phyloP scores from a whole-genome alignment of 2,329 filamentous ascomycete genomes.

The Didymella keratinophila region DNA sequence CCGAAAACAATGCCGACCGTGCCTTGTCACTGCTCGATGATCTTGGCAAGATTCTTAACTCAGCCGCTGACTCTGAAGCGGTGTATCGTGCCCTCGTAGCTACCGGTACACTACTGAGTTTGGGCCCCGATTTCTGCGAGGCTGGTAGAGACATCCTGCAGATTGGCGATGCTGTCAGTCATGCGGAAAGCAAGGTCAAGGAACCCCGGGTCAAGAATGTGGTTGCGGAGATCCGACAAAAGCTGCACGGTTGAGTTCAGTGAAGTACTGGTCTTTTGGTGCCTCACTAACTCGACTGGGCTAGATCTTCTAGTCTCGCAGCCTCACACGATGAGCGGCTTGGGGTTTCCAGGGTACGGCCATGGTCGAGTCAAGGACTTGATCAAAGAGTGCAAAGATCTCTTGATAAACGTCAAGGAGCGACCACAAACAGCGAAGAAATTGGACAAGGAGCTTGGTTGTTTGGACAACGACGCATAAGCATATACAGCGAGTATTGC shows the following conservation, averaged over 20 bases:
- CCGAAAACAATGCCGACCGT: constrained; percentile 58
- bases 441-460: not conserved
- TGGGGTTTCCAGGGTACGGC: not conserved
- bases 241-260: constrained; percentile 45
- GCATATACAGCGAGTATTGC: constrained; percentile 15
- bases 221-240: constrained; percentile 65
- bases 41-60: constrained; percentile 68
- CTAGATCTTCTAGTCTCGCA: not conserved
- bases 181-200: constrained; percentile 61
- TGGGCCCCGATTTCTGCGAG: constrained; percentile 67
- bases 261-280: not conserved
- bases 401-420: not conserved
- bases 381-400: not conserved
- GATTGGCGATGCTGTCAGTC: constrained; percentile 57
- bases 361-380: not conserved
- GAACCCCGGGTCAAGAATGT: constrained; percentile 69
- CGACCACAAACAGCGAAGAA: not conserved
- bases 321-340: not conserved
- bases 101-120: constrained; percentile 75
- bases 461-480: constrained; percentile 4
- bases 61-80: constrained; percentile 79
- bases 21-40: constrained; percentile 66
- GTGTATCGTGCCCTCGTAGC: constrained; percentile 84
- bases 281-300: not conserved
- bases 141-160: constrained; percentile 66